Evolutionary conservation across 176 grass and related monocot genomes (phyloP), one percentile per base, ranked within the genome.

Genomic region (Triticum timopheevii): DNA sequence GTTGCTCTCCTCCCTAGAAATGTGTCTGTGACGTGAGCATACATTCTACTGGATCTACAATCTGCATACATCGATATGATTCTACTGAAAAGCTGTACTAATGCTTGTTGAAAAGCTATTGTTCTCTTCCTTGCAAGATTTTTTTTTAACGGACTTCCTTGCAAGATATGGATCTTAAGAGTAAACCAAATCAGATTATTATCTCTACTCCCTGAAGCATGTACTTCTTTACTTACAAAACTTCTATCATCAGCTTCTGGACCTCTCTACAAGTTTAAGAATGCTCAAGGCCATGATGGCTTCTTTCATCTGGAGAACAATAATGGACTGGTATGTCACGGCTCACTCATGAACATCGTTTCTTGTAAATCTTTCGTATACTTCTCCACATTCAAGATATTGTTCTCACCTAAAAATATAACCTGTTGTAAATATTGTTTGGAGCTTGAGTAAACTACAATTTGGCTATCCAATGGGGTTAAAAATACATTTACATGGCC

Each of bases 221-320:
- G 7, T 34, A 42, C 28, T 59, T 73, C 31, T 49, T 86, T 69
- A 79, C 22, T 83, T 65, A 34, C 20, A 42, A 8, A 20, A 49
- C 34, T 77, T 75, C 3, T 92, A 12, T 89, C 15, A 73, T 87
- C 82, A 94, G 94, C 69, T 84, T 88, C 69, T 83, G 94, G 97
- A 70, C 86, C 94, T 98, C 93, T 98, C 7, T 98, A 93, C 82
- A 98, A 93, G 67, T 95, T 94, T 70, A 90, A 85, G 38, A 96
- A 98, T 83, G 69, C 88, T 8, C 90, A 80, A 31, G 94, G 97
- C 13, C 97, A 98, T 28, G 94, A 94, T 74, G 90, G 92, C 88
- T 96, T 98, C 80, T 92, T 98, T 92, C 92, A 93, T 81, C 91
- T 91, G 85, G 89, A 93, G 27, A 96, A 83, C 59, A 76, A 88